Percentiles rank a stretch among this genome's conserved stretches.
Conservation (phyloP, 1,139 yeast genomes). For the Suhomyces yuchorum region DNA sequence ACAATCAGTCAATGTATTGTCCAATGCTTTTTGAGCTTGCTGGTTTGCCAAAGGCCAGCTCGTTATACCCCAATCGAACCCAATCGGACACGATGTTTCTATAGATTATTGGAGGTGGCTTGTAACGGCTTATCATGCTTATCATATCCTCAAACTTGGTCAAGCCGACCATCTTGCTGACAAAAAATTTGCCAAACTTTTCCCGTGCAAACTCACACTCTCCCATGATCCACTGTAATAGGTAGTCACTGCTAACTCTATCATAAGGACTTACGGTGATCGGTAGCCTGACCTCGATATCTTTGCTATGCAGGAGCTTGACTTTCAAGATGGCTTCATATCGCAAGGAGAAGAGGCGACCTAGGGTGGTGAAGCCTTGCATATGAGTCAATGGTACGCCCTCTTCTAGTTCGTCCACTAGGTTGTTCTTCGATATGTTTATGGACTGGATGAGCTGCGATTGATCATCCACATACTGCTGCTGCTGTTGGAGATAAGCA, state of each 20-base stretch:
- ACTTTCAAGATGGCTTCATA: constrained; percentile 54
- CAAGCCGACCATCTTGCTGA: constrained; percentile 26
- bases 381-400: constrained; percentile 49
- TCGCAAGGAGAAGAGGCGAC: constrained; percentile 53
- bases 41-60: constrained; percentile 34
- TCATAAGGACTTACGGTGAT: constrained; percentile 58
- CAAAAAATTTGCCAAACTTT: constrained; percentile 37
- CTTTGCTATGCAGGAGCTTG: constrained; percentile 52
- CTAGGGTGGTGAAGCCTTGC: constrained; percentile 52
- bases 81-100: constrained; percentile 36
- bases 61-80: constrained; percentile 41
- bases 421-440: constrained; percentile 20
- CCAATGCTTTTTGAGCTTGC: constrained; percentile 23
- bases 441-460: constrained; percentile 17
- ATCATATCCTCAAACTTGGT: constrained; percentile 29
- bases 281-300: constrained; percentile 52
- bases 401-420: constrained; percentile 31
- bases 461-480: constrained; percentile 12
- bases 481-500: constrained; percentile 8
- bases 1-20: constrained; percentile 23
- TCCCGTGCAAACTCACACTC: constrained; percentile 51
- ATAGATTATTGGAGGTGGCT: constrained; percentile 35
- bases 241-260: constrained; percentile 43
- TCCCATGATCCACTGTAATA: constrained; percentile 52
- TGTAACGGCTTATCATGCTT: constrained; percentile 23